Base-by-base conservation (phyloP, 805 yeast genomes). In the Blastobotrys muscicola region DNA sequence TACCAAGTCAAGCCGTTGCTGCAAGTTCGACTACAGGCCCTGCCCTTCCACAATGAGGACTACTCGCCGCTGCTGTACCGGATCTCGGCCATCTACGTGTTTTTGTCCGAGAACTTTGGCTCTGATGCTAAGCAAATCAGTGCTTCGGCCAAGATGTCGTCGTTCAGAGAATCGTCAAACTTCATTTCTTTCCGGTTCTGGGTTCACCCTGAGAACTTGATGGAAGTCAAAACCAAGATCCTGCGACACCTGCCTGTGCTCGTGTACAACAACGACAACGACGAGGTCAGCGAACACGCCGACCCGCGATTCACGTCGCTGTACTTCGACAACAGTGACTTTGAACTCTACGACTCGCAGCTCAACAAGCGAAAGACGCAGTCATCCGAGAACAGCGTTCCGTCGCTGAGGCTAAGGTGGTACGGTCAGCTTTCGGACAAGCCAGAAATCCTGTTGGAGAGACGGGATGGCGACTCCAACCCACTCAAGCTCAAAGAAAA, bases 161-260 rank as follows among this genome's bases (percentile, higher is more conserved):
- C 65, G 9, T 53, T 59, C 29, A 50, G 55, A 30, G 59, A 57
- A 45, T 53, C 59, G 45, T 56, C 55, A 70, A 63, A 59, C 23
- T 64, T 58, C 50, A 62, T 68, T 14, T 80, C 85, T 11, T 79
- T 81, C 64, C 86, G 85, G 66, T 90, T 90, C 64, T 90, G 98
- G 98, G 74, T 92, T 36, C 97, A 90, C 61, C 89, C 90, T n/a
- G 98, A 92, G 54, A 84, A 86, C 60, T 61, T 92, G 60, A 89
- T 90, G 96, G 97, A 90, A 66, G 95, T 89, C 44, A 90, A 90
- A 68, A 86, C 97, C n/a, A 79, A 87, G 47, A 85, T 90, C 51
- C 74, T 90, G 59, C 82, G 97, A 61, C 94, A 86, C 56, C 74
- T 90, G 52, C 98, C 98, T 1, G 94, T 89, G 4, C 72, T 90